Evolutionary conservation across 345 rosid genomes (phyloP).

Genomic region (Lepidium africanum): DNA sequence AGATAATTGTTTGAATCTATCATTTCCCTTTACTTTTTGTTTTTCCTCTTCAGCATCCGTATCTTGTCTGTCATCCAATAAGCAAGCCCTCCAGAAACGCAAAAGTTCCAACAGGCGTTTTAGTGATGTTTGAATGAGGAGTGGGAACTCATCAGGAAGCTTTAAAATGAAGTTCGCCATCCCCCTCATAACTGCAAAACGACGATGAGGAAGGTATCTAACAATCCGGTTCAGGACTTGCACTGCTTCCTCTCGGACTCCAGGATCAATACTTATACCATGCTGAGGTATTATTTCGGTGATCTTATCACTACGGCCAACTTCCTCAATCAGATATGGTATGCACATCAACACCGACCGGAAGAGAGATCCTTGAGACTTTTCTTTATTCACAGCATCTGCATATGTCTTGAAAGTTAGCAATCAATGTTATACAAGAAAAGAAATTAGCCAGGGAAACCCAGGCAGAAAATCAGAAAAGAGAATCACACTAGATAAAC

Average conservation of each 20-base stretch:
- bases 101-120: constrained; percentile 92
- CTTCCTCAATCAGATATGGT: constrained; percentile 95
- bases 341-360: constrained; percentile 93
- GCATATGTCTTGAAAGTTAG: constrained; percentile 24
- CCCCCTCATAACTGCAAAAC: constrained; percentile 96
- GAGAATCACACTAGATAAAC: background rate
- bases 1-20: constrained; percentile 63
- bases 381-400: constrained; percentile 97
- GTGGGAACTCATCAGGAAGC: constrained; percentile 98
- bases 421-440: constrained; percentile 1
- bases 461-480: background rate
- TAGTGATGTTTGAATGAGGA: constrained; percentile 90
- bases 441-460: constrained; percentile 6
- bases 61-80: constrained; percentile 62
- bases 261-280: constrained; percentile 97
- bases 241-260: constrained; percentile 98
- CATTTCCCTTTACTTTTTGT: constrained; percentile 39
- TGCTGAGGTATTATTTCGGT: constrained; percentile 98
- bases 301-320: constrained; percentile 93
- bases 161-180: constrained; percentile 91
- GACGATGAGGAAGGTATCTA: constrained; percentile 83
- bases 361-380: constrained; percentile 92
- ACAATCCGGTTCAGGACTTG: constrained; percentile 92
- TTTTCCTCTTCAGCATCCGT: constrained; percentile 41
- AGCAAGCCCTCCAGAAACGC: constrained; percentile 98